Base-by-base conservation (phyloP, 106 monocot species). In the Dioscorea dumetorum region DNA sequence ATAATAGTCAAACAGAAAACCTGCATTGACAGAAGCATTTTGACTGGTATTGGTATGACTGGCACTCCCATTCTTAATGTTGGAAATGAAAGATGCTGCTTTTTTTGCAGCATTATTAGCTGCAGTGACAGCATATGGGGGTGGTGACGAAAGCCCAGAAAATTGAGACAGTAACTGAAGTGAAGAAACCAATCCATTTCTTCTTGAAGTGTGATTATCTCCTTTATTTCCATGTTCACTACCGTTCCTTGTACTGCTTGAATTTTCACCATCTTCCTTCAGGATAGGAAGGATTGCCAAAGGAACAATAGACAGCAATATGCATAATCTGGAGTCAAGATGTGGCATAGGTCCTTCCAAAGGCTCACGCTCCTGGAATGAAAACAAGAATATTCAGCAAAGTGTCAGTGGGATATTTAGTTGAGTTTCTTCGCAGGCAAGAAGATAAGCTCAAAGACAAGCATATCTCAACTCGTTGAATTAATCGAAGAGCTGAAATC, bases 261-360 rank as follows among this genome's bases (percentile, higher is more conserved):
- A 58, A 33, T 20, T 62, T 32, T 76, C 72, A 28, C 48, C 59
- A 20, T 88, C 88, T 70, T 84, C 83, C 66, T 80, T 82, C 16
- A 91, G 54, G 69, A 95, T 60, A 31, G 70, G 56, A 69, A 61
- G 67, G 69, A 95, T 86, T 72, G 88, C 79, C 68, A 89, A 80
- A 12, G 95, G 95, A 66, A 86, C 79, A 57, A 95, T 77, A 60
- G 91, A 74, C 59, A 95, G 72, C 21, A 95, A 82, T 66, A 91
- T 78, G 70, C 88, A 95, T 28, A 95, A 60, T 51, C 95, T 81
- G 73, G 91, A 72, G 78, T 91, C 95, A 53, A 88, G 81, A 14
- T 84, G 88, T 70, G 95, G 95, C 31, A 82, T 67, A 67, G 95
- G 95, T 28, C 95, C 95, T 79, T 95, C 95, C 58, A 81, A 54